A percentile compares a stretch with the other conserved stretches of the same genome.
Evolutionary conservation across 495 filamentous ascomycete genomes (phyloP).

Genomic region (Xylaria telfairii): DNA sequence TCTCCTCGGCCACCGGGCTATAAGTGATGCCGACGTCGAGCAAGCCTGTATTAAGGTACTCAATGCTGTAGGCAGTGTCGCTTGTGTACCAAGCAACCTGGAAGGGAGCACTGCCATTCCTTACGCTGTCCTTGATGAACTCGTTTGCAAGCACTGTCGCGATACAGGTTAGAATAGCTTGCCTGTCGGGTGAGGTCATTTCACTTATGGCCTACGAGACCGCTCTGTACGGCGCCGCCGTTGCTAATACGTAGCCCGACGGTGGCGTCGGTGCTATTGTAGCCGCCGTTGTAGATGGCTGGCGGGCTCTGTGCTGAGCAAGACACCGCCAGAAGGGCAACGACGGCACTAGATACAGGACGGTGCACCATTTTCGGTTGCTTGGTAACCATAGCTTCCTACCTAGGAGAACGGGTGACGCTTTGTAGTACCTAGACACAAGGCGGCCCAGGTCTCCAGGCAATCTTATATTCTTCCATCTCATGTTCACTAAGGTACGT

Average conservation of each 20-base stretch:
- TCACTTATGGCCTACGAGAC: slow-evolving; percentile 40
- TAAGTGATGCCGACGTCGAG: slow-evolving; percentile 54
- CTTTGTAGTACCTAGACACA: neutral
- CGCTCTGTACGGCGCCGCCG: slow-evolving; percentile 49
- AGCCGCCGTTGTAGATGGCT: slow-evolving; percentile 39
- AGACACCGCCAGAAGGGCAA: neutral
- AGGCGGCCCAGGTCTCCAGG: neutral
- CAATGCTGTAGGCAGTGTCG: slow-evolving; percentile 51
- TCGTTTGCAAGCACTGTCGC: slow-evolving; percentile 44
- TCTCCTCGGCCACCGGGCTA: slow-evolving; percentile 44
- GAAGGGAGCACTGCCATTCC: slow-evolving; percentile 42
- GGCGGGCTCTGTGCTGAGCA: slow-evolving; percentile 24
- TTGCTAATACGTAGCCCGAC: slow-evolving; percentile 43
- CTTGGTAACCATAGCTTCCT: neutral
- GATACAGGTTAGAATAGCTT: neutral
- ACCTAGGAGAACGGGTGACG: neutral
- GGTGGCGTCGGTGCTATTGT: slow-evolving; percentile 28
- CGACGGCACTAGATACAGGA: slow-evolving; percentile 9
- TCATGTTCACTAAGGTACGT: neutral
- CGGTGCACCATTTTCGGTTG: neutral
- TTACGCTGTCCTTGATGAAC: slow-evolving; percentile 43
- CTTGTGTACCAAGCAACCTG: slow-evolving; percentile 47
- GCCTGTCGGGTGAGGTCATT: neutral
- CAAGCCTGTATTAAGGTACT: slow-evolving; percentile 42
- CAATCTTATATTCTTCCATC: neutral